phyloP scores from a whole-genome alignment of 1,284 basidiomycete species.

The Neolentinus lepideus region DNA sequence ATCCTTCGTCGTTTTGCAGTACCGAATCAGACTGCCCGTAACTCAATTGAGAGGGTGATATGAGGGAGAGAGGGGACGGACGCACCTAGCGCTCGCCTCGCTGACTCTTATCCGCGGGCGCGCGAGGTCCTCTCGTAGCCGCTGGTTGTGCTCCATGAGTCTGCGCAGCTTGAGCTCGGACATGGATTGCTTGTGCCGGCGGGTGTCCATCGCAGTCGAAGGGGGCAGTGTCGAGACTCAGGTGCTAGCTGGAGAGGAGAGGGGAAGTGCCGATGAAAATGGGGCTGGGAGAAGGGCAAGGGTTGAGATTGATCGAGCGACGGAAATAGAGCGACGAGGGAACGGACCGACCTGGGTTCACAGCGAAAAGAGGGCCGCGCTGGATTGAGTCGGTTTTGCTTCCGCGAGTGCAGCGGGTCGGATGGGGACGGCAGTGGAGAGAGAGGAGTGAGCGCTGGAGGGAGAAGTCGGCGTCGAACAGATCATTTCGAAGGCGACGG shows the following conservation, averaged over 20 bases:
- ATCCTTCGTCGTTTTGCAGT: slow-evolving; percentile 87
- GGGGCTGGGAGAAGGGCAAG: too few relatives aligned
- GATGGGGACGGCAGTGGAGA: background rate
- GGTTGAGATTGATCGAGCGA: background rate
- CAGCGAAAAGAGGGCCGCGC: background rate
- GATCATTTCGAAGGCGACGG: background rate
- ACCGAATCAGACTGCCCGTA: slow-evolving; percentile 72
- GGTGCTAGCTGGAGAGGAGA: too few relatives aligned
- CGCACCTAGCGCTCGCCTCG: slow-evolving; percentile 86
- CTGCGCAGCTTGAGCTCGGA: slow-evolving; percentile 94
- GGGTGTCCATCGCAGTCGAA: slow-evolving; percentile 40
- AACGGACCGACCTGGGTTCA: background rate
- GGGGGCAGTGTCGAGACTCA: too few relatives aligned
- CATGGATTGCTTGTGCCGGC: slow-evolving; percentile 79
- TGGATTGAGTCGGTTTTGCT: too few relatives aligned
- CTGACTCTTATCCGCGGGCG: slow-evolving; percentile 85
- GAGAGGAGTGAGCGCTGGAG: background rate
- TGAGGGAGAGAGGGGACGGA: slow-evolving; percentile 12
- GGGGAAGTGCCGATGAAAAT: too few relatives aligned
- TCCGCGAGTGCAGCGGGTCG: background rate
- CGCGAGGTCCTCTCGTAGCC: slow-evolving; percentile 85
- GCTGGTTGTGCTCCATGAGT: slow-evolving; percentile 89
- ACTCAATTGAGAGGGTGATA: background rate
- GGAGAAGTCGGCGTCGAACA: background rate
- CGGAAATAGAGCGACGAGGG: background rate